Base-by-base conservation (phyloP, 441 rosid species). In the Mallotus repandus region DNA sequence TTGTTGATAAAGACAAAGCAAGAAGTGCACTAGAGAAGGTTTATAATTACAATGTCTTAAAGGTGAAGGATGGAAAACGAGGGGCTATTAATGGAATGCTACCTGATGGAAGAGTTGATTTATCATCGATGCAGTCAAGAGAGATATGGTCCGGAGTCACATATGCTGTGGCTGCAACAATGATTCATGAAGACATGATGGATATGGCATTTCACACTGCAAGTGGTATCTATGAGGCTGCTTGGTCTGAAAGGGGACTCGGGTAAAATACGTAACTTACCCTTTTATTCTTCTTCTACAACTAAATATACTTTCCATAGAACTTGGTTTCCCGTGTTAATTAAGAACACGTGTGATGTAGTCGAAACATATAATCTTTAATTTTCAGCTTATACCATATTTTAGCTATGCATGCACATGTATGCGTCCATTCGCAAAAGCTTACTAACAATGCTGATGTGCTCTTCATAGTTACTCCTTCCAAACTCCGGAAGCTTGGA, bases 61-160 rank as follows among this genome's bases (percentile, higher is more conserved):
- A 89, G 90, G 83, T 87, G 78, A 89, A 87, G 79, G 89, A 78
- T 18, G 99, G 98, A 58, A 91, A 78, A 76, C 85, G 88, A 32
- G 99, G 99, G 60, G 97, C 99, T 5, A 83, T 92, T 48, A 94
- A 94, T 14, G 99, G 98, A 57, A 94, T 94, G 99, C 89, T 88
- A 19, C 96, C 99, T 0, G 81, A 89, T 77, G 99, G 99, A 35
- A 86, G 60, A 73, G 89, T 94, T 46, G 99, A 94, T 76, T 83
- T 79, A 75, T 81, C 96, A 19, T 78, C 92, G 1, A 84, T 91
- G 96, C 99, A 91, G 76, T 92, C 96, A 15, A 84, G 98, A 72
- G 99, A 94, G 81, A 87, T 92, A 71, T 92, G 99, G 98, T 68
- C 98, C 0, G 99, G 99, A 52, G 97, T 94, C 68, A 94, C 99